phyloP scores from a whole-genome alignment of 164 flowering plant species.

The Santalum album region DNA sequence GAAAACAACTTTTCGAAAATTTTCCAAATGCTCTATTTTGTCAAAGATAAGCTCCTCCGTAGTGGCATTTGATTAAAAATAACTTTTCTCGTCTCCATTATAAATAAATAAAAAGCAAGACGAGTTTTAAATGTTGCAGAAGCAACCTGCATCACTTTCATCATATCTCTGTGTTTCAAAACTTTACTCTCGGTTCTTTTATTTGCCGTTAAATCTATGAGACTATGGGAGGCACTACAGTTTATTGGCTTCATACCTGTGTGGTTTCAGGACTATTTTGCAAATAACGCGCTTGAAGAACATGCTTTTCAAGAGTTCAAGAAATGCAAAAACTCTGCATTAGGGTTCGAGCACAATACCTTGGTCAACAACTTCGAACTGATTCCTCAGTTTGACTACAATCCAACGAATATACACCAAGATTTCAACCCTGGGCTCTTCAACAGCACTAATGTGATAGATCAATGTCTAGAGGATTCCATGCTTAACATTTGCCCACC shows the following conservation, averaged over 20 bases:
- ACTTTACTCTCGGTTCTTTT: no score
- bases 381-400: conserved; percentile 38
- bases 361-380: conserved; percentile 30
- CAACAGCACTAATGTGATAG: conserved; percentile 26
- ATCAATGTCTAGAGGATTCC: conserved; percentile 34
- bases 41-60: no score
- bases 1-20: no score
- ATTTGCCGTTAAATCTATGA: background rate
- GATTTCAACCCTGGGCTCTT: conserved; percentile 35
- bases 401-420: conserved; percentile 53
- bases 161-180: no score
- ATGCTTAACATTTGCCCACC: conserved; percentile 57
- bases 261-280: conserved; percentile 38
- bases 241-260: no score
- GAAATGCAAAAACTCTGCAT: conserved; percentile 40
- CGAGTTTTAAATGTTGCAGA: background rate
- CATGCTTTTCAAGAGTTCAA: conserved; percentile 39
- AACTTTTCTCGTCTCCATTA: no score
- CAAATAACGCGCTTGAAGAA: conserved; percentile 31
- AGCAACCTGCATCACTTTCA: no score
- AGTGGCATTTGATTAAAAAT: no score
- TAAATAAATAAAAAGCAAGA: no score
- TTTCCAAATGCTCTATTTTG: no score
- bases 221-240: background rate
- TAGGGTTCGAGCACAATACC: conserved; percentile 22